Evolutionary conservation across 805 yeast species (phyloP), one percentile per base, ranked within the genome.

Genomic region (Ogataea nonfermentans): DNA sequence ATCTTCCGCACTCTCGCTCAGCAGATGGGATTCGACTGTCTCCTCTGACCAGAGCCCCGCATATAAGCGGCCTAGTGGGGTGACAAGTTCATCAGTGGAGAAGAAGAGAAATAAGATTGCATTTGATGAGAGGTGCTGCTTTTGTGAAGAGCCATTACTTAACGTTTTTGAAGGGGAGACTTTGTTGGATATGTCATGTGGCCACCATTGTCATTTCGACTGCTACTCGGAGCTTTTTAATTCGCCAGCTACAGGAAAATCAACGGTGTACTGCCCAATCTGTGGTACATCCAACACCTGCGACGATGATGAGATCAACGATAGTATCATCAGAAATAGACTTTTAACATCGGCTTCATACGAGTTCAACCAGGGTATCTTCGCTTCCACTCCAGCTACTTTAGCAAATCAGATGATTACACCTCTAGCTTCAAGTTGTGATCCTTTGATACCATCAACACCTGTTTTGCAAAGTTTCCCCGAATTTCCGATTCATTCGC

Each of bases 101-200:
- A 45, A 29, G 19, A 38, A 39, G 20, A 29, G 43, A 16, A 32
- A 29, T 24, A 44, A 42, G 25, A 41, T 49, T 10, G 22, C 44
- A 6, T 10, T 37, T 12, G 39, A 40, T 20, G 49, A 46, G 20
- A 44, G 28, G 22, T 74, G 79, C 47, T 62, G 67, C 10, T 59
- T 73, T 27, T 75, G 80, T 51, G 62, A 63, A 10, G 78, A 74
- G 41, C 56, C 65, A 4, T 49, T 74, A 26, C 54, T 61, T 2
- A 59, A 57, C 31, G 56, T 62, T 10, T 61, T 73, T 25, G 50
- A 53, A 7, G 75, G 73, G 9, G 79, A 75, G 55, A 65, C 60
- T 24, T 45, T 67, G 1, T 40, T 74, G 3, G 69, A 66, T 24
- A 44, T 73, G 30, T 47, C 63, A 1, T 73, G 78, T 52, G 56